phyloP scores from a whole-genome alignment of 106 monocot species.

The Dendrobium catenatum region DNA sequence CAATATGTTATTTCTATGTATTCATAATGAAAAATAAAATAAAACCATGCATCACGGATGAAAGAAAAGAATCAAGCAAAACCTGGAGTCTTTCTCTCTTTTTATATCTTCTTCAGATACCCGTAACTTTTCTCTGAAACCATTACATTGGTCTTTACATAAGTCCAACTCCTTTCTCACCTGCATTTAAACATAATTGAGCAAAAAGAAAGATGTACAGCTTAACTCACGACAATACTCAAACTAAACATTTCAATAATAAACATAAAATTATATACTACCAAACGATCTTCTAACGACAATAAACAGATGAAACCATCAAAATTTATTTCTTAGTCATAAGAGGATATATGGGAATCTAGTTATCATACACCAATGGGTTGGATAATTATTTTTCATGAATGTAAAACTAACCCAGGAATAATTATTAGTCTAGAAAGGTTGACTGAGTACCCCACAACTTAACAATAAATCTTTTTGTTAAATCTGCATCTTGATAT shows the following conservation, averaged over 20 bases:
- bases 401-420: neutral
- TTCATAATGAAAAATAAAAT: neutral
- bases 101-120: slow-evolving; percentile 19
- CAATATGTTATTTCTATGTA: neutral
- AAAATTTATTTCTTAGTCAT: neutral
- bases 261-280: slow-evolving; percentile 9
- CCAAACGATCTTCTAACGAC: neutral
- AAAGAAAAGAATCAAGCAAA: neutral
- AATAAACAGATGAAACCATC: neutral
- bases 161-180: slow-evolving; percentile 38
- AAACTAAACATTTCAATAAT: neutral
- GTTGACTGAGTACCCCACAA: neutral
- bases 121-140: slow-evolving; percentile 18
- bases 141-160: slow-evolving; percentile 33
- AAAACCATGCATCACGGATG: neutral
- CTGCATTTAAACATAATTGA: slow-evolving; percentile 18
- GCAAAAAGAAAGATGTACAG: neutral
- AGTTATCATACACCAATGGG: neutral
- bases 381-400: neutral
- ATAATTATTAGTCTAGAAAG: neutral
- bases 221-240: neutral
- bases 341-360: neutral
- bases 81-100: slow-evolving; percentile 35
- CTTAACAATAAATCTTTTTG: neutral
- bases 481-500: no score